phyloP scores from a whole-genome alignment of 1,284 basidiomycete species.

The Ustilago loliicola region DNA sequence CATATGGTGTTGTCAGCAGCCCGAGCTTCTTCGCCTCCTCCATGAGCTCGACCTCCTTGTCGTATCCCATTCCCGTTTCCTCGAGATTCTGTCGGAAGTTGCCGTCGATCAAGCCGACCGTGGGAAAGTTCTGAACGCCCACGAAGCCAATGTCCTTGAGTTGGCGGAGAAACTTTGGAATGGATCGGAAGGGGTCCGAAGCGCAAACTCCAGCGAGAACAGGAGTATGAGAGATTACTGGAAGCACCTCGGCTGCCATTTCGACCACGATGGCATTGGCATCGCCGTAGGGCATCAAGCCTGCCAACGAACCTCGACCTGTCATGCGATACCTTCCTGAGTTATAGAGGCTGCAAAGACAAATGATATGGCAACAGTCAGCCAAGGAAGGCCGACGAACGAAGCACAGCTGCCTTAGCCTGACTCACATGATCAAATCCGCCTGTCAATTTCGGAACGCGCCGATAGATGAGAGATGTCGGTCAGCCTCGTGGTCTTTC shows the following conservation, averaged over 20 bases:
- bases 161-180: constrained; percentile 50
- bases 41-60: constrained; percentile 49
- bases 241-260: constrained; percentile 47
- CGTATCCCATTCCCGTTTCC: constrained; percentile 53
- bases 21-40: constrained; percentile 38
- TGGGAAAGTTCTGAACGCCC: constrained; percentile 53
- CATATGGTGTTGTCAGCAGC: constrained; percentile 46
- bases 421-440: constrained; percentile 36
- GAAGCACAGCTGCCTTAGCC: not conserved
- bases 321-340: constrained; percentile 51
- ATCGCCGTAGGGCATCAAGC: constrained; percentile 53
- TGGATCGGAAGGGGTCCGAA: constrained; percentile 47
- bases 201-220: constrained; percentile 50
- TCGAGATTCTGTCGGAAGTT: constrained; percentile 51
- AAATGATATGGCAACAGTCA: not conserved
- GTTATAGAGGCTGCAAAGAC: constrained; percentile 38
- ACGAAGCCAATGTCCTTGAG: constrained; percentile 45
- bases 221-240: constrained; percentile 45
- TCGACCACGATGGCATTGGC: constrained; percentile 51
- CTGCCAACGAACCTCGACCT: constrained; percentile 43
- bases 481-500: not conserved
- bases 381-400: not conserved
- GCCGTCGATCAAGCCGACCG: constrained; percentile 51
- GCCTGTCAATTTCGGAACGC: not conserved
- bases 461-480: not conserved